Conservation (phyloP, 768 basidiomycete species). For the Suillus luteus region DNA sequence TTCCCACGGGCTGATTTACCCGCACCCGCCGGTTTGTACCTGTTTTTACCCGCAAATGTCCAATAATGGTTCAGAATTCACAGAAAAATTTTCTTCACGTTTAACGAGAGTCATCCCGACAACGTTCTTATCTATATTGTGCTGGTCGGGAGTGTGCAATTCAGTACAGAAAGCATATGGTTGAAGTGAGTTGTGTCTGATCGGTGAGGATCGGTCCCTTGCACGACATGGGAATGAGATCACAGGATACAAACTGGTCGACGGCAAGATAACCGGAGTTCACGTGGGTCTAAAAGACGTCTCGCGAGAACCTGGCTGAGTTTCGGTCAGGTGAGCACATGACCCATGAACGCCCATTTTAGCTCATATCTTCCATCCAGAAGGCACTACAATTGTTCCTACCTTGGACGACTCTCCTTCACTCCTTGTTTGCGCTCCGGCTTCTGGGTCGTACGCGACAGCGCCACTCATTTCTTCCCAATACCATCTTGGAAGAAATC, state of each 20-base stretch:
- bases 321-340: conserved; percentile 18
- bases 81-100: conserved; percentile 12
- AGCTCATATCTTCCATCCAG: conserved; percentile 27
- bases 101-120: conserved; percentile 19
- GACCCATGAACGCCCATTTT: conserved; percentile 17
- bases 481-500: conserved; percentile 80
- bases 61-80: conserved; percentile 17
- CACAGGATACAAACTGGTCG: neutral
- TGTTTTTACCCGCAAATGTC: conserved; percentile 19
- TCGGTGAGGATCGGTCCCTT: neutral
- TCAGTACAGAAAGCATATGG: neutral
- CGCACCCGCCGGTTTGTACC: conserved; percentile 20
- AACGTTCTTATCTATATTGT: conserved; percentile 7
- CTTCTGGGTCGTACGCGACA: conserved; percentile 10
- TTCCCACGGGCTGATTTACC: conserved; percentile 35
- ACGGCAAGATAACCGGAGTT: conserved; percentile 19
- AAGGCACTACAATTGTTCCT: conserved; percentile 15
- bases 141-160: neutral
- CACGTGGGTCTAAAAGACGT: conserved; percentile 26
- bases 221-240: conserved; percentile 2
- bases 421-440: conserved; percentile 12
- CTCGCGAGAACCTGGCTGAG: conserved; percentile 7
- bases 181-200: neutral
- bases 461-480: conserved; percentile 36
- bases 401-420: conserved; percentile 7